Conservation (phyloP, 1,284 basidiomycete genomes). For the Pseudozyma tsukubaensis region DNA sequence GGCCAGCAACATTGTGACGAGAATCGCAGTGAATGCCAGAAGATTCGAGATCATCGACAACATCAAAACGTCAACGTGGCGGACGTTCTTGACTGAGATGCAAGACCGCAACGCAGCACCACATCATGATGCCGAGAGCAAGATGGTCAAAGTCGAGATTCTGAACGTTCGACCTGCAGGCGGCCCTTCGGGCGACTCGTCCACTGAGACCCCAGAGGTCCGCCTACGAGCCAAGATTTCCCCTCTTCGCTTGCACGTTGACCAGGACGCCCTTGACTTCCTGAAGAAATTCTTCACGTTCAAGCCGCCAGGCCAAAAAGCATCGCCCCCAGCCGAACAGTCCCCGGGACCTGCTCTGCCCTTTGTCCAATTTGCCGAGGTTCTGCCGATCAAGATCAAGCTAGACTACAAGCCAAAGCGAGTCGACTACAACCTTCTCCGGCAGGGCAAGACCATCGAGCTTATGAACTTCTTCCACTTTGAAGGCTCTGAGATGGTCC, state of each 20-base stretch:
- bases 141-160: conserved; percentile 91
- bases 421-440: conserved; percentile 84
- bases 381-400: conserved; percentile 85
- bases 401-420: conserved; percentile 98
- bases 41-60: conserved; percentile 93
- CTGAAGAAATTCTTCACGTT: conserved; percentile 96
- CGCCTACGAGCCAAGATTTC: conserved; percentile 74
- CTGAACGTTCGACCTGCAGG: conserved; percentile 69
- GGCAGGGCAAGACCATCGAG: conserved; percentile 91
- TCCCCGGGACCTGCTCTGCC: conserved; percentile 18
- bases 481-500: conserved; percentile 96
- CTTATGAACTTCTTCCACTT: conserved; percentile 99
- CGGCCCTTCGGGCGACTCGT: conserved; percentile 8
- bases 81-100: conserved; percentile 83
- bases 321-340: background rate
- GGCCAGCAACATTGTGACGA: conserved; percentile 38
- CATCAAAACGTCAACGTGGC: conserved; percentile 98
- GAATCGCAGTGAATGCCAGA: conserved; percentile 54
- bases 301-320: conserved; percentile 71
- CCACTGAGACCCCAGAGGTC: conserved; percentile 73
- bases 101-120: conserved; percentile 27
- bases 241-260: conserved; percentile 90
- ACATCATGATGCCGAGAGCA: conserved; percentile 86
- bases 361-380: conserved; percentile 78
- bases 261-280: conserved; percentile 98